Conservation (phyloP, 306 rosid genomes). For the Ormosia semicastrata region DNA sequence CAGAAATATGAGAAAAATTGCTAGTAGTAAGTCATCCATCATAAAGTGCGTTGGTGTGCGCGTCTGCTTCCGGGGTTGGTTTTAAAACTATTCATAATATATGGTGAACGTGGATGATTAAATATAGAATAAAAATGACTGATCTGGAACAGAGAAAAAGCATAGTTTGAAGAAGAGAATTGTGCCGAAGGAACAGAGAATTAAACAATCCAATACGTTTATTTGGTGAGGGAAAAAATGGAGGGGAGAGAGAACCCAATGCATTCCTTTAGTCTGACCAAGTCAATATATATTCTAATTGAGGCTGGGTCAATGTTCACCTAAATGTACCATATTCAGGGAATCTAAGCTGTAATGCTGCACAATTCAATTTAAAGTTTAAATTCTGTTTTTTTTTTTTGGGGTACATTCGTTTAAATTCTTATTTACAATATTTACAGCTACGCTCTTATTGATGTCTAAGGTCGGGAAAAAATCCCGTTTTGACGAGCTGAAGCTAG, state of each 20-base stretch:
- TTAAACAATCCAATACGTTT: background rate
- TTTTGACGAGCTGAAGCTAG: background rate
- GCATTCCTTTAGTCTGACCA: constrained; percentile 7
- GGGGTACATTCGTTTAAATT: no score
- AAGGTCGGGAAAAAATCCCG: background rate
- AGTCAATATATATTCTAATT: background rate
- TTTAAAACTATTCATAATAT: background rate
- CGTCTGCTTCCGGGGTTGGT: constrained; percentile 14
- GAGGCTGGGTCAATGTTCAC: background rate
- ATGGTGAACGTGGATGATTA: background rate
- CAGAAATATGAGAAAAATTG: background rate
- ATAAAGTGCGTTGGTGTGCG: background rate
- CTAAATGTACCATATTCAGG: background rate
- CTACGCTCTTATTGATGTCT: background rate
- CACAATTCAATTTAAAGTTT: background rate
- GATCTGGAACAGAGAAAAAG: background rate
- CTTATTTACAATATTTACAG: background rate
- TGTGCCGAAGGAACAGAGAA: background rate
- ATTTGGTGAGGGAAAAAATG: background rate
- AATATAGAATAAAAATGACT: background rate
- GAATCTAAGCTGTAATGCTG: background rate
- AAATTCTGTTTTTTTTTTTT: background rate
- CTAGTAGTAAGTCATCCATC: constrained; percentile 4
- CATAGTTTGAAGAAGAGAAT: background rate
- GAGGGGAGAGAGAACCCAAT: background rate